Conservation (phyloP, 805 yeast genomes). For the Saccharomycopsis schoenii region DNA sequence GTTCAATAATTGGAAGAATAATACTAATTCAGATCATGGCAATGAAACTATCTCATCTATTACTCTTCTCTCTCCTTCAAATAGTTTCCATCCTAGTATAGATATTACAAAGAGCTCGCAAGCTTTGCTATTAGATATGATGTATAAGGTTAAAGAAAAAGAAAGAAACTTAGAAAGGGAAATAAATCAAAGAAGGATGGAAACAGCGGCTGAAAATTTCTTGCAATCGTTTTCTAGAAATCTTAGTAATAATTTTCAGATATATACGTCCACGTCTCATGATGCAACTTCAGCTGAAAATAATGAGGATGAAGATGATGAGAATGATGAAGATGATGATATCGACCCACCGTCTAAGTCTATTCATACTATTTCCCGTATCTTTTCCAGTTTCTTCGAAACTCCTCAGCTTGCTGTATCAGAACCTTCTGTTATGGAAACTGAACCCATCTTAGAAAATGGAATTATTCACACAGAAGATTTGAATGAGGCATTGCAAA, state of each 20-base stretch:
- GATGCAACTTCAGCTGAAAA: background rate
- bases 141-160: constrained; percentile 9
- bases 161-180: constrained; percentile 2
- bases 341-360: background rate
- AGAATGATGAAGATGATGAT: background rate
- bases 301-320: background rate
- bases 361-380: background rate
- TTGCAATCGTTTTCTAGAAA: background rate
- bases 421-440: background rate
- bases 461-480: background rate
- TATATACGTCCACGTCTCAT: background rate
- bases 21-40: background rate
- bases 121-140: constrained; percentile 14
- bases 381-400: background rate
- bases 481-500: constrained; percentile 5
- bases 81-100: background rate
- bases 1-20: background rate
- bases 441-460: constrained; percentile 3
- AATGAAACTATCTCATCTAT: constrained; percentile 1
- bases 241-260: background rate
- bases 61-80: constrained; percentile 12
- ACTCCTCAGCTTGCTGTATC: background rate
- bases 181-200: background rate
- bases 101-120: constrained; percentile 13
- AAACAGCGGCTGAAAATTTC: background rate